These are phyloP conservation scores for Trametes gibbosa DNA, from an alignment of 768 basidiomycete species.

Conservation along the genomic window DNA sequence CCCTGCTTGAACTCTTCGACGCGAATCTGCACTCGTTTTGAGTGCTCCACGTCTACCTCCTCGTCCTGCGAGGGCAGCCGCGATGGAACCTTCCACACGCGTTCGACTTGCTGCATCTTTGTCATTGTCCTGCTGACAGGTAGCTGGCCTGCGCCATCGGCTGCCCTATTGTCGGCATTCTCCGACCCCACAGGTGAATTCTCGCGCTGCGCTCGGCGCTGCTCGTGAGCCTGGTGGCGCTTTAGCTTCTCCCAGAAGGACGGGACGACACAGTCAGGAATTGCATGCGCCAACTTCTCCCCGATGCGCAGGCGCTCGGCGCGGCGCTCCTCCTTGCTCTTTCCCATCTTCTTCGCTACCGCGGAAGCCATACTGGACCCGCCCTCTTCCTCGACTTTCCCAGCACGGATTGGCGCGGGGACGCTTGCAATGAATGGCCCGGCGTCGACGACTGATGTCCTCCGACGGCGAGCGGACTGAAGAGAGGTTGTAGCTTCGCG, in stretches of 20 bases:
- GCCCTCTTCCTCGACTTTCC: not conserved
- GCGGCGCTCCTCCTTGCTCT: not conserved
- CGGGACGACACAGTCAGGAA: constrained; percentile 54
- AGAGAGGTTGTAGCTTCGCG: not conserved
- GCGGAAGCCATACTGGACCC: not conserved
- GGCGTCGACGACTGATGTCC: not conserved
- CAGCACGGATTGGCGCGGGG: not conserved
- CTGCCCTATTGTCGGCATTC: not conserved
- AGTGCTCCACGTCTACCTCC: not conserved
- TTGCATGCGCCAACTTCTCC: constrained; percentile 42
- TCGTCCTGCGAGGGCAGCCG: constrained; percentile 20
- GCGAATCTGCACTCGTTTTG: not conserved
- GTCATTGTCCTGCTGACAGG: not conserved
- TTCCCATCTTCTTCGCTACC: constrained; percentile 7
- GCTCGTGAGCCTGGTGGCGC: not conserved
- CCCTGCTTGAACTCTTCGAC: constrained; percentile 12
- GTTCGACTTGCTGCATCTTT: not conserved
- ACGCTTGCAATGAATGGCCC: not conserved
- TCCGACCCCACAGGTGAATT: not conserved
- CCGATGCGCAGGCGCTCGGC: constrained; percentile 28
- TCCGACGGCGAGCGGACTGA: not conserved
- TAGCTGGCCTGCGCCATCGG: not conserved
- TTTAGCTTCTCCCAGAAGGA: constrained; percentile 47
- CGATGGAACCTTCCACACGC: not conserved
- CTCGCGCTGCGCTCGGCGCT: not conserved